These are phyloP conservation scores for Agrostemma githago DNA, from an alignment of 148 eudicot genomes.

Conservation along the genomic window DNA sequence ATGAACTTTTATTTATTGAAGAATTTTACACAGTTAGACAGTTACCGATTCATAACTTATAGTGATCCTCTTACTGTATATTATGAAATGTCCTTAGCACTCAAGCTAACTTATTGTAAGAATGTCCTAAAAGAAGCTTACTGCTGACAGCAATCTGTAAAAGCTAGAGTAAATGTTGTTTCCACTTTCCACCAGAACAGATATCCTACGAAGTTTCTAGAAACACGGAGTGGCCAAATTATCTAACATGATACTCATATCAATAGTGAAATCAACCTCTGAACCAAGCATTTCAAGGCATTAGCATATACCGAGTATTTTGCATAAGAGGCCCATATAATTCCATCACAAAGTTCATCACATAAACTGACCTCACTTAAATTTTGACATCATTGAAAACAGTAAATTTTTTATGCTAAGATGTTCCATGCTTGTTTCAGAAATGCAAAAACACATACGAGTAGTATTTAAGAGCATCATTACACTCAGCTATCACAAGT, in stretches of 20 bases:
- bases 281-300: not conserved
- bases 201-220: not conserved
- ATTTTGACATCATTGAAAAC: not conserved
- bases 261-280: not conserved
- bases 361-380: not conserved
- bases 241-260: not conserved
- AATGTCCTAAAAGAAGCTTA: too few species aligned
- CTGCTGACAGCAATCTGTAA: not conserved
- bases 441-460: too few species aligned
- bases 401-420: not conserved
- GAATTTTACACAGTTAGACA: too few species aligned
- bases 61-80: too few species aligned
- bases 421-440: not conserved
- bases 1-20: too few species aligned
- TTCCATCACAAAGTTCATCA: not conserved
- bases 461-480: not conserved
- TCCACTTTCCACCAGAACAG: not conserved
- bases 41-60: too few species aligned
- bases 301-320: not conserved
- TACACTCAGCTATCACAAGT: not conserved
- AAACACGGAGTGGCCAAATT: not conserved
- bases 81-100: too few species aligned
- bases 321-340: not conserved
- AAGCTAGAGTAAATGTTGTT: not conserved
- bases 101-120: too few species aligned